These are phyloP conservation scores for Leptodermis oblonga DNA, from an alignment of 257 asterid species.

Conservation along the genomic window DNA sequence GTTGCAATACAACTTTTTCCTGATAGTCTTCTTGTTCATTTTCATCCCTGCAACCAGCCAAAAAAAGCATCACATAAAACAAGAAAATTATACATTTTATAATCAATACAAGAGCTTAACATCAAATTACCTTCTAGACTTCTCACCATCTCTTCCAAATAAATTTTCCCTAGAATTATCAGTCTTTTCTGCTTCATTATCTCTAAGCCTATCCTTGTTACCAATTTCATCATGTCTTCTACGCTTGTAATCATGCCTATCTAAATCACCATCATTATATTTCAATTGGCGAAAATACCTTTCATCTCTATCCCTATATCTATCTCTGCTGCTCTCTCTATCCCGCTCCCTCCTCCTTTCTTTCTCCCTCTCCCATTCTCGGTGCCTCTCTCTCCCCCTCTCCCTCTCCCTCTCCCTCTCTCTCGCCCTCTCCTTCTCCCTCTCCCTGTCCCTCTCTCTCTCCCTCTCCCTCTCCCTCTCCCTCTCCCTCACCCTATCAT, in stretches of 20 bases:
- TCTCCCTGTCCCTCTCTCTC: constrained; percentile 38
- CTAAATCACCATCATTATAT: constrained; percentile 39
- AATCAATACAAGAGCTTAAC: constrained; percentile 12
- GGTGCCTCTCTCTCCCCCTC: constrained; percentile 32
- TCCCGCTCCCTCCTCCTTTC: constrained; percentile 30
- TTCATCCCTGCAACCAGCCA: constrained; percentile 54
- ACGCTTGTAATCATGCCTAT: constrained; percentile 43
- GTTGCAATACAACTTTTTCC: constrained; percentile 62
- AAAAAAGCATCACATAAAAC: constrained; percentile 6
- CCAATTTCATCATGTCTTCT: constrained; percentile 46
- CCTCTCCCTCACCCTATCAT: constrained; percentile 27
- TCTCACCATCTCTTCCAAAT: constrained; percentile 29
- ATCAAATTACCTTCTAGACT: constrained; percentile 46
- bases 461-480: constrained; percentile 35
- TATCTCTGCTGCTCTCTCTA: constrained; percentile 8
- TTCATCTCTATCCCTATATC: constrained; percentile 27
- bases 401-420: constrained; percentile 24
- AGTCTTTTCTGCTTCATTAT: constrained; percentile 28
- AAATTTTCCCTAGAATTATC: constrained; percentile 26
- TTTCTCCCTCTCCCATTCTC: constrained; percentile 35
- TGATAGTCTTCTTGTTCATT: constrained; percentile 71
- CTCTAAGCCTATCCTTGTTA: constrained; percentile 38
- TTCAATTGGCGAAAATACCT: constrained; percentile 39
- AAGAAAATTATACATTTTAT: constrained; percentile 1
- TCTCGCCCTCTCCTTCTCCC: constrained; percentile 36